A percentile compares a stretch with the other conserved stretches of the same genome.
phyloP scores from a whole-genome alignment of 2,329 filamentous ascomycete species.

The Lasiodiplodia hormozganensis region DNA sequence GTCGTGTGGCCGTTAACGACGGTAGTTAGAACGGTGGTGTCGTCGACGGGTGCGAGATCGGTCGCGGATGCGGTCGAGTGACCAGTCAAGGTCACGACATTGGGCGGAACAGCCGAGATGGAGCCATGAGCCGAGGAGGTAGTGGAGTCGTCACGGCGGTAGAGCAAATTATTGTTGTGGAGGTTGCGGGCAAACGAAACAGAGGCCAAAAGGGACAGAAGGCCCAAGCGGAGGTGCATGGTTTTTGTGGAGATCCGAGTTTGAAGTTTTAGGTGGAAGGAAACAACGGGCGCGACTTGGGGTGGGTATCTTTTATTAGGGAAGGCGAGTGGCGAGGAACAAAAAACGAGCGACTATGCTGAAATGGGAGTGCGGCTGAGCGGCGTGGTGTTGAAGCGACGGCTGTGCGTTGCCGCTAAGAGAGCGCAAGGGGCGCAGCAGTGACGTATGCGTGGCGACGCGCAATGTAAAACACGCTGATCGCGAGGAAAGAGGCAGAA shows the following conservation, averaged over 20 bases:
- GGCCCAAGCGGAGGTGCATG: neutral
- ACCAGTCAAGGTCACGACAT: constrained; percentile 6
- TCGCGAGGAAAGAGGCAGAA: neutral
- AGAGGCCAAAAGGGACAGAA: neutral
- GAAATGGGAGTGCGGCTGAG: neutral
- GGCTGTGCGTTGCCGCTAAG: neutral
- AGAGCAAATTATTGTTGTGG: neutral
- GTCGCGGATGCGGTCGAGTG: neutral
- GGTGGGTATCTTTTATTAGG: neutral
- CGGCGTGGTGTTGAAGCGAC: constrained; percentile 12
- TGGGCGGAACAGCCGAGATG: neutral
- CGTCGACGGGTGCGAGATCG: neutral
- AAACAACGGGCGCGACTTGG: neutral
- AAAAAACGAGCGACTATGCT: neutral
- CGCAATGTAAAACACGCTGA: constrained; percentile 2
- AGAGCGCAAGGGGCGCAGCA: neutral
- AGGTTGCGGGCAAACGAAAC: neutral
- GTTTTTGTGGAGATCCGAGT: too few relatives aligned
- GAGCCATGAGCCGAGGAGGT: constrained; percentile 2
- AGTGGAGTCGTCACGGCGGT: neutral
- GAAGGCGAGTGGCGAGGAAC: neutral
- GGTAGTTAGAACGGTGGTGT: constrained; percentile 6
- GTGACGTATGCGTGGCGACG: constrained; percentile 3
- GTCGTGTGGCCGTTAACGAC: constrained; percentile 5
- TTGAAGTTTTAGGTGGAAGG: too few relatives aligned